Base-by-base conservation (phyloP, 2,329 filamentous ascomycete genomes). In the Hypoxylon sp. region DNA sequence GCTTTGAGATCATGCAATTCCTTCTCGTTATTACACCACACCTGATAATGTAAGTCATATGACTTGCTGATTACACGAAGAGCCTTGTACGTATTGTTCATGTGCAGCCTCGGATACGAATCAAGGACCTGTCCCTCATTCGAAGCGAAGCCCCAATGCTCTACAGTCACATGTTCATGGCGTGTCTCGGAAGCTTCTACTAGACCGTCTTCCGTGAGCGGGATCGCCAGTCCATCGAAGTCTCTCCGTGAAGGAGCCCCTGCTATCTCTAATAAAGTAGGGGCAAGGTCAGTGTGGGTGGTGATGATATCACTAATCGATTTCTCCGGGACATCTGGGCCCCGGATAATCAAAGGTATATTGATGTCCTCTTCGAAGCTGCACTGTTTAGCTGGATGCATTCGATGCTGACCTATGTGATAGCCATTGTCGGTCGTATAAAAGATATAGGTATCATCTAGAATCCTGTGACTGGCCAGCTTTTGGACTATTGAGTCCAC, bases 231-330 rank as follows among this genome's bases (percentile, higher is more conserved):
- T 0, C 88, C 88, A 59, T 90, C 88, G 72, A 90, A 88, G 49
- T 88, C 85, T 0, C 79, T 71, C 0, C 83, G 80, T 2, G 81
- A 71, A 0, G 80, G 75, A 1, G 79, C 78, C 0, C 83, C 81
- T 0, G 80, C 82, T 3, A 83, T 72, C 1, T 81, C 76, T 36
- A 90, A 80, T 9, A 91, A 75, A 0, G 89, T 91, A 0, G 89
- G 89, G 0, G 86, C 87, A 1, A 91, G 77, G 70, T 91, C 89
- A 2, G 89, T 85, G 71, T 91, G 90, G 0, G 87, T 86, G 0
- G 87, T 90, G 1, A 87, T 82, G 1, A 81, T 79, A 9, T 83
- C 77, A 17, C 81, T 80, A 0, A 75, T 75, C 3, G 74, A 61
- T 0, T 80, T 80, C 17, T 80, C 72, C 0, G 83, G 77, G 1